These are phyloP conservation scores for Xylariaceae sp. DNA, from an alignment of 2,329 filamentous ascomycete species.

Conservation along the genomic window DNA sequence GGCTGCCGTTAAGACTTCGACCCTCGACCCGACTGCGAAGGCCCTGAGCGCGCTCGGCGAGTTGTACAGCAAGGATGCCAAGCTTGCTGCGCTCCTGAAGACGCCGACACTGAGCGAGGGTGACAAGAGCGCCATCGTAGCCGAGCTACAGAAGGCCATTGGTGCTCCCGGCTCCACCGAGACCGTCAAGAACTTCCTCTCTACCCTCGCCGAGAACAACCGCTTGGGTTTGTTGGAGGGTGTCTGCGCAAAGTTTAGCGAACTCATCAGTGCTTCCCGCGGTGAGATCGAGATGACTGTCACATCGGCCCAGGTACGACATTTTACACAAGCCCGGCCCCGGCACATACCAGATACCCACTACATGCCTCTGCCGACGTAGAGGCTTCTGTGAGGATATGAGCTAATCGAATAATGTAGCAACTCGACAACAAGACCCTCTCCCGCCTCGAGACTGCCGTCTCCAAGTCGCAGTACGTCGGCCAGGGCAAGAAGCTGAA, in stretches of 20 bases:
- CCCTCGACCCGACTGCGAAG: slow-evolving; percentile 85
- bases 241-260: slow-evolving; percentile 84
- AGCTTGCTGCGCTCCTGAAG: slow-evolving; percentile 76
- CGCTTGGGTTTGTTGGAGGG: slow-evolving; percentile 81
- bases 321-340: too few species aligned
- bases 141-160: slow-evolving; percentile 85
- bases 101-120: slow-evolving; percentile 78
- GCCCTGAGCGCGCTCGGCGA: slow-evolving; percentile 74
- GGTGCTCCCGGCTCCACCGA: slow-evolving; percentile 71
- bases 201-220: slow-evolving; percentile 95
- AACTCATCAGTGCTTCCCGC: slow-evolving; percentile 85
- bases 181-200: slow-evolving; percentile 92
- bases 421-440: slow-evolving; percentile 88
- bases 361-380: background rate
- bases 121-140: slow-evolving; percentile 87
- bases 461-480: slow-evolving; percentile 88
- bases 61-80: slow-evolving; percentile 81
- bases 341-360: background rate
- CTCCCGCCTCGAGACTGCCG: slow-evolving; percentile 82
- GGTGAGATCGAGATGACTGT: slow-evolving; percentile 95
- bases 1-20: slow-evolving; percentile 85
- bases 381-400: background rate
- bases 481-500: slow-evolving; percentile 96
- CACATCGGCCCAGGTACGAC: slow-evolving; percentile 83
- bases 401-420: slow-evolving; percentile 24